Evolutionary conservation across 108 stramenopile species (phyloP).

Genomic region (Nitzschia sp.): DNA sequence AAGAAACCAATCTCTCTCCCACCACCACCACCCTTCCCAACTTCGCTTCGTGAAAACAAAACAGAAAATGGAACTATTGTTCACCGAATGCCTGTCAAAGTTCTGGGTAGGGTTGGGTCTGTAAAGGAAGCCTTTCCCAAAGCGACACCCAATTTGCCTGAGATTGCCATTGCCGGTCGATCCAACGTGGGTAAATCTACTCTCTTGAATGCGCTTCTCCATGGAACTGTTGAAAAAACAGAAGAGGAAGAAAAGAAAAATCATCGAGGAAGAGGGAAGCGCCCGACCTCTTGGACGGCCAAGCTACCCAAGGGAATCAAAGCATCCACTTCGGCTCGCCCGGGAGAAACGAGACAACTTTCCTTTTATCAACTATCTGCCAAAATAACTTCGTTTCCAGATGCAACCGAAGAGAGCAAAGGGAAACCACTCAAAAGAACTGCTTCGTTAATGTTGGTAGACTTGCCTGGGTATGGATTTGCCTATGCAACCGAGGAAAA

Average conservation of each 20-base stretch:
- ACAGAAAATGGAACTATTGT: neutral
- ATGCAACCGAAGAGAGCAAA: neutral
- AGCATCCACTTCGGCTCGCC: slow-evolving; percentile 57
- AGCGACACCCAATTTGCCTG: slow-evolving; percentile 37
- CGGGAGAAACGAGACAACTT: slow-evolving; percentile 72
- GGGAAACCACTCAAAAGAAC: slow-evolving; percentile 6
- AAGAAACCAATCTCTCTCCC: neutral
- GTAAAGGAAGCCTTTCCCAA: slow-evolving; percentile 45
- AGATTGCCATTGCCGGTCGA: slow-evolving; percentile 73
- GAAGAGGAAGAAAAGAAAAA: slow-evolving; percentile 6
- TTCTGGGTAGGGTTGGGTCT: slow-evolving; percentile 47
- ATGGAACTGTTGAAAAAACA: slow-evolving; percentile 29
- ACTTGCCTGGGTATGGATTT: slow-evolving; percentile 87
- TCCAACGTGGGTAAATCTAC: slow-evolving; percentile 84
- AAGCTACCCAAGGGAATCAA: slow-evolving; percentile 76
- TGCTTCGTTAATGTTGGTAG: slow-evolving; percentile 57
- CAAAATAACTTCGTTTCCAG: slow-evolving; percentile 7
- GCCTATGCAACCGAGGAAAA: slow-evolving; percentile 65
- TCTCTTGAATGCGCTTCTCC: slow-evolving; percentile 71
- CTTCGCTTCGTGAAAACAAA: neutral
- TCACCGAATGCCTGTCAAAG: slow-evolving; percentile 45
- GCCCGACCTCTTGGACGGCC: slow-evolving; percentile 30
- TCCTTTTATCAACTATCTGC: slow-evolving; percentile 76
- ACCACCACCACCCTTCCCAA: slow-evolving; percentile 13
- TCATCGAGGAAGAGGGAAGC: slow-evolving; percentile 9